Evolutionary conservation across 2,329 filamentous ascomycete genomes (phyloP), one percentile per base, ranked within the genome.

Genomic region (Microsporum canis): DNA sequence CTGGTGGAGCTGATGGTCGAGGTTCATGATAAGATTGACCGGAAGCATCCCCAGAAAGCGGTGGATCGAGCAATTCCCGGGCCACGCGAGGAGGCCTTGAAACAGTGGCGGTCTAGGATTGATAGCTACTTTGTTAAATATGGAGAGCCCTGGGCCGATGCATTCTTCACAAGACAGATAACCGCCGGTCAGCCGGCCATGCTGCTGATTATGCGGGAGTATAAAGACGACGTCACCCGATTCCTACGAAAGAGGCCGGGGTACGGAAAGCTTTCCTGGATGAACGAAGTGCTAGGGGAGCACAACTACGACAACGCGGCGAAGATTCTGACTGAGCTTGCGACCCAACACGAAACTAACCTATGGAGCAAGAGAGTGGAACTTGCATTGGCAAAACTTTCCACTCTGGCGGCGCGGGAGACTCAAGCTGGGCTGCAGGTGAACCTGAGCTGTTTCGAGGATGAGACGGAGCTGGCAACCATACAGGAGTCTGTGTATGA

Each of bases 301-400:
- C 80, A 85, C 62, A 85, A 96, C 67, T 90, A 90, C 64, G 78
- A 83, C 10, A 82, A 84, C 61, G 91, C 92, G 8, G 86, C 87
- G 3, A 77, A 84, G 47, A 87, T 86, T 0, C 80, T 99, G 55
- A 78, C 88, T 49, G 78, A 83, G 5, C 79, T 91, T 23, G 91
- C 89, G 0, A 77, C 86, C 23, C 80, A 81, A 57, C 83, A 84
- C 60, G 91, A 96, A 72, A 82, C 84, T 59, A 87, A 91, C 67
- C 76, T 94, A 3, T 97, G 92, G 92, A 90, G 85, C 75, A 95
- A 95, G 77, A 94, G 95, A 73, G 88, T 96, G 38, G 88, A 97
- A 73, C 78, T 97, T 31, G 95, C 90, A 63, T 80, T 99, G 43
- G 88, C 89, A 39, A 97, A 96, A 74, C 80, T 99, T 55, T 83